Conservation (phyloP, 306 rosid species). For the Cercis canadensis region DNA sequence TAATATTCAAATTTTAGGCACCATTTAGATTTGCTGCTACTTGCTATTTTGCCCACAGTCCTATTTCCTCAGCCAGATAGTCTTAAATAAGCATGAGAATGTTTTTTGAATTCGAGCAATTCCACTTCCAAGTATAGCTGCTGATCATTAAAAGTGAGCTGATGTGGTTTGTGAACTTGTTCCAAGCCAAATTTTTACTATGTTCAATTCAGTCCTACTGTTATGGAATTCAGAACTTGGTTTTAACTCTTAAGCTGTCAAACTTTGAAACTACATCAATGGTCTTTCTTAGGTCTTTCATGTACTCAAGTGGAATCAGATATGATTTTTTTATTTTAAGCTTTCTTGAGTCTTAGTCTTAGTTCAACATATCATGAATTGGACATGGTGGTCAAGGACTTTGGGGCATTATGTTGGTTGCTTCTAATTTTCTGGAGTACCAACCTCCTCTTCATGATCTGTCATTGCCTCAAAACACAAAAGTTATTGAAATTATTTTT, state of each 20-base stretch:
- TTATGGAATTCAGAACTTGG: no score
- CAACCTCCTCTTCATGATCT: no score
- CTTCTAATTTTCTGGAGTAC: background rate
- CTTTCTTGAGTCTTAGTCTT: conserved; percentile 7
- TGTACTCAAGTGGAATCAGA: conserved; percentile 6
- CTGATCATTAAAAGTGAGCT: conserved; percentile 20
- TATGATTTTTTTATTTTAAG: background rate
- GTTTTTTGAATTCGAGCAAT: background rate
- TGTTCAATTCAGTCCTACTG: no score
- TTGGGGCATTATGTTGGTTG: background rate
- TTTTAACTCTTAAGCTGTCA: no score
- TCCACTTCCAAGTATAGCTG: no score
- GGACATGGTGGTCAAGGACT: background rate
- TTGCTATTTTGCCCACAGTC: background rate
- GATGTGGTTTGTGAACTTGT: background rate
- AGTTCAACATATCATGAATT: conserved; percentile 7
- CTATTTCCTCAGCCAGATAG: background rate
- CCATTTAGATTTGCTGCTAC: background rate
- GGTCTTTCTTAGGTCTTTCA: no score
- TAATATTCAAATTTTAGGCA: conserved; percentile 1
- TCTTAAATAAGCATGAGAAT: conserved; percentile 1
- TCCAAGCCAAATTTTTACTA: background rate
- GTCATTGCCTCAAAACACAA: background rate
- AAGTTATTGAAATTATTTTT: background rate
- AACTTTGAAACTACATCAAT: no score